These are phyloP conservation scores for Daphne laureola DNA, from an alignment of 441 rosid genomes.

Conservation along the genomic window DNA sequence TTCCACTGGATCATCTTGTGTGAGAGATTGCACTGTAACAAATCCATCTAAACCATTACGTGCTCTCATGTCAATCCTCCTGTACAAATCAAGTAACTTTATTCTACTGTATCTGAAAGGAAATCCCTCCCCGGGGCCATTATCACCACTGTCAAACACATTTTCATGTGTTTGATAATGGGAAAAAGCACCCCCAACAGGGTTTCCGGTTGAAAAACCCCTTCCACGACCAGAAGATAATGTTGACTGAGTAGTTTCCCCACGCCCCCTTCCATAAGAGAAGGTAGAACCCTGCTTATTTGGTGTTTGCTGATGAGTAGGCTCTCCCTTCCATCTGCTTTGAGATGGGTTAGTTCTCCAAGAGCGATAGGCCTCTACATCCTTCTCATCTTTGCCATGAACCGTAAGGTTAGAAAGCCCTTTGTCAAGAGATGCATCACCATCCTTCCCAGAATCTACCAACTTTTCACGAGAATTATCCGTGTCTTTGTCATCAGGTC, in stretches of 20 bases:
- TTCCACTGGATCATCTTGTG: slow-evolving; percentile 58
- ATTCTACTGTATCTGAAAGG: slow-evolving; percentile 67
- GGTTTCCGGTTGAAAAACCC: slow-evolving; percentile 43
- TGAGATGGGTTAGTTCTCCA: slow-evolving; percentile 77
- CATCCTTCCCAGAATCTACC: slow-evolving; percentile 66
- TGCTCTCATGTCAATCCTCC: slow-evolving; percentile 50
- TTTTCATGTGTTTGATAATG: slow-evolving; percentile 41
- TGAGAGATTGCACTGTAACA: slow-evolving; percentile 67
- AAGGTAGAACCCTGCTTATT: slow-evolving; percentile 60
- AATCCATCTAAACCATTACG: slow-evolving; percentile 42
- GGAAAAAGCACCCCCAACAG: slow-evolving; percentile 27
- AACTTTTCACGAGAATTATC: slow-evolving; percentile 54
- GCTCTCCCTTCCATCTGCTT: slow-evolving; percentile 74
- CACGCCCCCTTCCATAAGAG: slow-evolving; percentile 66
- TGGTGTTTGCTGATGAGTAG: slow-evolving; percentile 51
- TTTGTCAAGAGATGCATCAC: slow-evolving; percentile 51
- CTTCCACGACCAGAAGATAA: slow-evolving; percentile 72
- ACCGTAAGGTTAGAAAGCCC: slow-evolving; percentile 43
- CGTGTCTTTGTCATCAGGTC: slow-evolving; percentile 71
- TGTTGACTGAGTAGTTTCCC: slow-evolving; percentile 43
- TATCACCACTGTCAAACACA: slow-evolving; percentile 45
- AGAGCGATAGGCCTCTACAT: slow-evolving; percentile 67
- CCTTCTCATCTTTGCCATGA: slow-evolving; percentile 61
- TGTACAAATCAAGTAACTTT: slow-evolving; percentile 67
- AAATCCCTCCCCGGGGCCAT: slow-evolving; percentile 37